Evolutionary conservation across 257 asterid species (phyloP), one percentile per base, ranked within the genome.

Genomic region (Lantana camara): DNA sequence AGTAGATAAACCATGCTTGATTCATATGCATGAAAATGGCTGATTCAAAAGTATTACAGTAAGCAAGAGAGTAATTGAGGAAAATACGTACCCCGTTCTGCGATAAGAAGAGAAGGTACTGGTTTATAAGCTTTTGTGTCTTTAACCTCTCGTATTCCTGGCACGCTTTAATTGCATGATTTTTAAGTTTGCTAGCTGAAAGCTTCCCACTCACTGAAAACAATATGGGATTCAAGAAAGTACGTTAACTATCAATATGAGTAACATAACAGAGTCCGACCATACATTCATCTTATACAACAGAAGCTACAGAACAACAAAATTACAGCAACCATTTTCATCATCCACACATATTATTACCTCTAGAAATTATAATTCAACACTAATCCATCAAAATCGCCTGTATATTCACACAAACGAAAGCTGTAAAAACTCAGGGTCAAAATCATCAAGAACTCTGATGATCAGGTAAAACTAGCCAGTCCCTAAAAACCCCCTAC

Each of bases 111-210:
- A 67, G 70, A 71, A 79, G 77, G 77, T 88, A 84, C 72, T 91
- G 92, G 54, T 85, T 75, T 60, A 91, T 52, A 75, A 84, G 81
- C 47, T 86, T 84, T 48, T 83, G 77, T 82, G 71, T 72, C 82
- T 82, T 88, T 48, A 58, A 64, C 60, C 56, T 76, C 63, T 81
- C 95, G 61, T 75, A 76, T 40, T 86, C 90, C 70, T 57, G 85
- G 64, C 63, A 79, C 7, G 83, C 72, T 59, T 79, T 84, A 37
- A 64, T 57, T 17, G 74, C 80, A 69, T 71, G 87, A 54, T 50
- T 73, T 66, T 81, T 87, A 71, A 85, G 69, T 75, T 74, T 81
- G 85, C 83, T 75, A 5, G 75, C 61, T 0, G 89, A 75, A 32
- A 79, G 74, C 81, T 80, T 84, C 67, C 81, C 80, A 54, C 69